Evolutionary conservation across 768 basidiomycete species (phyloP).

Genomic region (Mycena filopes): DNA sequence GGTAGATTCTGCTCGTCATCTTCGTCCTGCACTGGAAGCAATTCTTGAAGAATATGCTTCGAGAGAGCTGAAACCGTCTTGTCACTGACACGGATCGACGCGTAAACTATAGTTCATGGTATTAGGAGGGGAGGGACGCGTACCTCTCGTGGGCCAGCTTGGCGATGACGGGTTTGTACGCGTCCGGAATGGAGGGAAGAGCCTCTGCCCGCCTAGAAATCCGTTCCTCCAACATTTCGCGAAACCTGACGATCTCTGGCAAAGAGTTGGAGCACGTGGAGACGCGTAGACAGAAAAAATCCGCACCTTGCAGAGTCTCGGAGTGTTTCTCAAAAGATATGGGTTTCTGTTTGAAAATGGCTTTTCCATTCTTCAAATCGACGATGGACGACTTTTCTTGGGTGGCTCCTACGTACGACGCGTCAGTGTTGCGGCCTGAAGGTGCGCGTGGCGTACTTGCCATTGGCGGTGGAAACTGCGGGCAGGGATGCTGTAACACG

Average conservation of each 20-base stretch:
- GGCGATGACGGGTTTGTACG: conserved; percentile 79
- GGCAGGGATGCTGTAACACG: conserved; percentile 14
- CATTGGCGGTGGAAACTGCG: conserved; percentile 25
- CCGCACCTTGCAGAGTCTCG: conserved; percentile 81
- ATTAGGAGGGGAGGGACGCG: background rate
- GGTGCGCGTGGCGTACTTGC: conserved; percentile 38
- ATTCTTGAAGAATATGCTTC: conserved; percentile 74
- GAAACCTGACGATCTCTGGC: conserved; percentile 80
- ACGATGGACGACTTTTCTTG: conserved; percentile 56
- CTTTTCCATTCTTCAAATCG: conserved; percentile 82
- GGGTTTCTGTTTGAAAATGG: conserved; percentile 79
- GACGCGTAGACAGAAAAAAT: conserved; percentile 21
- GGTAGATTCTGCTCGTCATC: conserved; percentile 55
- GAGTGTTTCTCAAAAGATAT: conserved; percentile 81
- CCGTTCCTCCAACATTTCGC: conserved; percentile 73
- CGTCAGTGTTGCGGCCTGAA: conserved; percentile 36
- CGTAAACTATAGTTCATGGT: background rate
- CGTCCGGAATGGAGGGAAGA: conserved; percentile 70
- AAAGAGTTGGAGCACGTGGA: background rate
- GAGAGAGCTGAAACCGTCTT: conserved; percentile 71
- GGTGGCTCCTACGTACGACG: conserved; percentile 47
- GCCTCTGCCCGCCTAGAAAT: conserved; percentile 58
- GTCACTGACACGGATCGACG: conserved; percentile 61
- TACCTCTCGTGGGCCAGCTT: conserved; percentile 91
- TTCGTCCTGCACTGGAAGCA: conserved; percentile 73